A percentile compares a stretch with the other conserved stretches of the same genome.
These are phyloP conservation scores for Pyrenula aspistea DNA, from an alignment of 495 filamentous ascomycete species.

Conservation along the genomic window DNA sequence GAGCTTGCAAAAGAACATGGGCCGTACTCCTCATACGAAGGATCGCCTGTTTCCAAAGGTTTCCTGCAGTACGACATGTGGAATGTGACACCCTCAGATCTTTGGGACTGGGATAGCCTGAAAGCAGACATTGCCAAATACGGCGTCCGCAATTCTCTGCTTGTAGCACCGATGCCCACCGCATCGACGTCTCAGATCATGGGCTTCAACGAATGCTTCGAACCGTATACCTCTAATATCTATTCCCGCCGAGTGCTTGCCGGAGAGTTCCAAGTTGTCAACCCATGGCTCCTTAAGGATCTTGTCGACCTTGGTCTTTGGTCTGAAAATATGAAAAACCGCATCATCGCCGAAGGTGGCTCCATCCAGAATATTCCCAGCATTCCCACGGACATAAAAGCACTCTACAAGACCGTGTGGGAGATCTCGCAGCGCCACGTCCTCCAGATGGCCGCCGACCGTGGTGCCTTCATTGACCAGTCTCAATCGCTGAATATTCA, in stretches of 20 bases:
- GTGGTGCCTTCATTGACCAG: slow-evolving; percentile 96
- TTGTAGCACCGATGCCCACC: slow-evolving; percentile 96
- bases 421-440: slow-evolving; percentile 95
- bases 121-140: slow-evolving; percentile 85
- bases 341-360: slow-evolving; percentile 93
- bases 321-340: slow-evolving; percentile 99
- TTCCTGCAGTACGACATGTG: slow-evolving; percentile 99
- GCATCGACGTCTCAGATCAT: slow-evolving; percentile 93
- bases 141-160: slow-evolving; percentile 85
- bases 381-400: slow-evolving; percentile 91
- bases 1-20: slow-evolving; percentile 74
- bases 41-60: slow-evolving; percentile 88
- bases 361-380: slow-evolving; percentile 94
- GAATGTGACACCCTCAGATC: slow-evolving; percentile 79
- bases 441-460: slow-evolving; percentile 95
- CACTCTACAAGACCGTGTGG: slow-evolving; percentile 98
- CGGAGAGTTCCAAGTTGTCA: slow-evolving; percentile 98
- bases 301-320: slow-evolving; percentile 95
- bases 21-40: slow-evolving; percentile 79
- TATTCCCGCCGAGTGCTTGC: slow-evolving; percentile 97
- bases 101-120: slow-evolving; percentile 90
- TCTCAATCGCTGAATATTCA: slow-evolving; percentile 98
- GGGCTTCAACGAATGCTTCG: slow-evolving; percentile 98
- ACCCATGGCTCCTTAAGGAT: slow-evolving; percentile 97
- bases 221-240: slow-evolving; percentile 99